Percentiles rank a stretch among this genome's conserved stretches.
These are phyloP conservation scores for Scedosporium aurantiacum DNA, from an alignment of 2,329 filamentous ascomycete genomes.

Conservation along the genomic window DNA sequence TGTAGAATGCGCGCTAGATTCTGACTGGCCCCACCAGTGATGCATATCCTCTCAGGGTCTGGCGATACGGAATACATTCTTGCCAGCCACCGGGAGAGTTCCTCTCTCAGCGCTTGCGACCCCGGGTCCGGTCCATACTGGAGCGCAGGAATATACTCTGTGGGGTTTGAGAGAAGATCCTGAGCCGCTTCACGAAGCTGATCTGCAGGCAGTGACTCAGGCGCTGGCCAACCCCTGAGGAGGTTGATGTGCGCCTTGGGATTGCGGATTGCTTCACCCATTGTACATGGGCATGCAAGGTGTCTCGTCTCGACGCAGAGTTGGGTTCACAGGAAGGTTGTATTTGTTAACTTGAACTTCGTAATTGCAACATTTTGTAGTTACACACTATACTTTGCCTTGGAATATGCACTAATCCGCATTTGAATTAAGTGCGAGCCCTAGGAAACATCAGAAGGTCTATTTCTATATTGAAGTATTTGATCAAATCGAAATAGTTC, in stretches of 20 bases:
- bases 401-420: no score
- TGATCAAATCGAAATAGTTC: no score
- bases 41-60: constrained; percentile 54
- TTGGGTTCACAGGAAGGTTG: no score
- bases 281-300: not conserved
- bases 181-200: constrained; percentile 51
- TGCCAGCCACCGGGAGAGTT: constrained; percentile 60
- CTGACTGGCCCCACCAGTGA: constrained; percentile 79
- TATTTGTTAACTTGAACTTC: no score
- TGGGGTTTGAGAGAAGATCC: constrained; percentile 48
- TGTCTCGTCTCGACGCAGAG: no score
- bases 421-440: no score
- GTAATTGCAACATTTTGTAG: no score
- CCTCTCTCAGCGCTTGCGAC: constrained; percentile 55
- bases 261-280: not conserved
- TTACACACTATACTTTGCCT: no score
- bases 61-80: constrained; percentile 40
- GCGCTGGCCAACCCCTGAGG: constrained; percentile 56
- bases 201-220: constrained; percentile 51
- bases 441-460: no score
- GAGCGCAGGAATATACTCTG: constrained; percentile 51
- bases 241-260: constrained; percentile 46
- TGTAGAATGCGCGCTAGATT: constrained; percentile 66
- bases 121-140: constrained; percentile 73
- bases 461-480: not conserved